These are phyloP conservation scores for Paracorniculantispora psalliotae DNA, from an alignment of 2,329 filamentous ascomycete species.

Conservation along the genomic window DNA sequence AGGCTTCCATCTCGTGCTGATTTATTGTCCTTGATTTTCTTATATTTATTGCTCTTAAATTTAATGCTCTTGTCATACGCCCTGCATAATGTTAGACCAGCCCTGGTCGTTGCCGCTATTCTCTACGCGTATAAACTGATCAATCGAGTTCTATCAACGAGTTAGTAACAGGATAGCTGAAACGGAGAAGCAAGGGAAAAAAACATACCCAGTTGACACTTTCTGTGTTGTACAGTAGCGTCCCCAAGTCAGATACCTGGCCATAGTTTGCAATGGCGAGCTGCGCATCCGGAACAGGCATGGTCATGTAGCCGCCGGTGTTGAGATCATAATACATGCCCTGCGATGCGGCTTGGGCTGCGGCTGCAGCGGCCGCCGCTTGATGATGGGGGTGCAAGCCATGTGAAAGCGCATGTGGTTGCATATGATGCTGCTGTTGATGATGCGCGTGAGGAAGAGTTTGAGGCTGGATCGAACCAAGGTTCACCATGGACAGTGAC, in stretches of 20 bases:
- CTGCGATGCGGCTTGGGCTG: slow-evolving; percentile 17
- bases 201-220: slow-evolving; percentile 37
- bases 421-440: not conserved
- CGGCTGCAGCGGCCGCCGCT: not conserved
- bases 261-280: slow-evolving; percentile 24
- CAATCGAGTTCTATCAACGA: slow-evolving; percentile 26
- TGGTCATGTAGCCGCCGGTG: slow-evolving; percentile 17
- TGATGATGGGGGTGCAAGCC: not conserved
- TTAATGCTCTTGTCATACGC: not conserved
- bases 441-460: not conserved
- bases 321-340: not conserved
- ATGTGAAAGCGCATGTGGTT: not conserved
- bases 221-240: slow-evolving; percentile 28
- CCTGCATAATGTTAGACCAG: not conserved
- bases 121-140: slow-evolving; percentile 22
- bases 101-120: not conserved
- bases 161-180: too few relatives aligned
- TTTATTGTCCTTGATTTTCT: too few relatives aligned
- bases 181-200: not conserved
- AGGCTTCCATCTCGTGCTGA: too few relatives aligned
- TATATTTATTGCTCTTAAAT: too few relatives aligned
- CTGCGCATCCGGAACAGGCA: slow-evolving; percentile 6
- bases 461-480: not conserved
- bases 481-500: not conserved
- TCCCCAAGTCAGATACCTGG: slow-evolving; percentile 33